Conservation (phyloP, 1,284 basidiomycete genomes). For the Apiotrichum brassicae region DNA sequence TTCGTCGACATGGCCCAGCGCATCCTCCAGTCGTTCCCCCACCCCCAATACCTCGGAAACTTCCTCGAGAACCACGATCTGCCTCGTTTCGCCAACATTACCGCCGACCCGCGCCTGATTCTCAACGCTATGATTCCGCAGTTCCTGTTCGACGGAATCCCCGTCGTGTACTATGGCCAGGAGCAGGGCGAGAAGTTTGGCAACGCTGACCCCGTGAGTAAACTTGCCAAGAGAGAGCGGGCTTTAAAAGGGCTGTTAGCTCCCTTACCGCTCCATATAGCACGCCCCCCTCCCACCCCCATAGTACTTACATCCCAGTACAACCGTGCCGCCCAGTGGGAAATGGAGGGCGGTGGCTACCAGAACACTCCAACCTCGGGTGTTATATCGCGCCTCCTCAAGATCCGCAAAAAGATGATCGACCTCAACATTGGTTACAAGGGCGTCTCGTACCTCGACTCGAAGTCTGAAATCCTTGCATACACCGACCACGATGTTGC, state of each 20-base stretch:
- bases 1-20: slow-evolving; percentile 56
- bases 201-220: slow-evolving; percentile 51
- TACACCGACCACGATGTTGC: slow-evolving; percentile 58
- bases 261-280: no score
- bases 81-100: slow-evolving; percentile 63
- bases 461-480: slow-evolving; percentile 56
- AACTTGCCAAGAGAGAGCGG: background rate
- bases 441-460: slow-evolving; percentile 53
- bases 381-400: slow-evolving; percentile 60
- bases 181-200: slow-evolving; percentile 60
- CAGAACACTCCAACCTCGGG: slow-evolving; percentile 54
- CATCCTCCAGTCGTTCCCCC: slow-evolving; percentile 52
- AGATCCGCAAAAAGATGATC: slow-evolving; percentile 64
- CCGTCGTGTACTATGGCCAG: slow-evolving; percentile 65
- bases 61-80: slow-evolving; percentile 80
- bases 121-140: slow-evolving; percentile 62
- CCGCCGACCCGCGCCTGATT: slow-evolving; percentile 32
- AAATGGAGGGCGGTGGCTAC: slow-evolving; percentile 48
- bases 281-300: no score
- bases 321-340: slow-evolving; percentile 73
- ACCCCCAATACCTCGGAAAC: slow-evolving; percentile 58
- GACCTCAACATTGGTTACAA: slow-evolving; percentile 46
- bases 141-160: slow-evolving; percentile 65
- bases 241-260: no score
- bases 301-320: slow-evolving; percentile 32